Evolutionary conservation across 768 basidiomycete species (phyloP).

Genomic region (Lyophyllum semitale): DNA sequence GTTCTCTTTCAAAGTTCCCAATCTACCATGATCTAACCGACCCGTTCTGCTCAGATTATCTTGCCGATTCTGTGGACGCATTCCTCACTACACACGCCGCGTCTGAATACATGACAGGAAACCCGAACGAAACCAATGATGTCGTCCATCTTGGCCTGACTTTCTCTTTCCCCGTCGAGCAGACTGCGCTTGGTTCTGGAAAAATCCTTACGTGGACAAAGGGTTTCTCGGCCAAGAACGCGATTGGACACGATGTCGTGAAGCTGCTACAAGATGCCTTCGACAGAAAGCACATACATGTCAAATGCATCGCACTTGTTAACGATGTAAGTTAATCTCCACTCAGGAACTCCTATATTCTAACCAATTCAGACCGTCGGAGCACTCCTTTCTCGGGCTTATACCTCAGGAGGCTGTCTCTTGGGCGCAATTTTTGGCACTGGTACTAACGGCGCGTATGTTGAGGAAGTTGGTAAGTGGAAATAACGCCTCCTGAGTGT

Average conservation of each 20-base stretch:
- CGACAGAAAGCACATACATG: conserved; percentile 88
- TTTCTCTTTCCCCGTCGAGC: conserved; percentile 97
- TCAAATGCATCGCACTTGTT: conserved; percentile 88
- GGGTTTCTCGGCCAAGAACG: conserved; percentile 91
- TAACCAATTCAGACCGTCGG: conserved; percentile 78
- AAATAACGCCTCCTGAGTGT: neutral
- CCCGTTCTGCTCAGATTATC: conserved; percentile 69
- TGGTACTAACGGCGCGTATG: conserved; percentile 97
- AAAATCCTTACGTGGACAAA: conserved; percentile 95
- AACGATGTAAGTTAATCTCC: conserved; percentile 71
- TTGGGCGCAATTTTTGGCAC: conserved; percentile 96
- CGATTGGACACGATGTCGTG: conserved; percentile 87
- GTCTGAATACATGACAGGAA: conserved; percentile 40
- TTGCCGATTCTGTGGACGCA: conserved; percentile 94
- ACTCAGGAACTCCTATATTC: neutral
- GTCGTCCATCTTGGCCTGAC: conserved; percentile 79
- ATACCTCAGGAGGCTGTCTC: conserved; percentile 89
- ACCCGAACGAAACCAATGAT: conserved; percentile 26
- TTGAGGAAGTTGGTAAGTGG: conserved; percentile 70
- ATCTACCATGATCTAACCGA: conserved; percentile 2
- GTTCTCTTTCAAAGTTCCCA: neutral
- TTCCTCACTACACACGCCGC: conserved; percentile 74
- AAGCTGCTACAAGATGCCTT: conserved; percentile 90
- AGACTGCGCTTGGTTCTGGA: conserved; percentile 88
- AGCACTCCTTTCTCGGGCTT: conserved; percentile 88